Conservation (phyloP, 2,329 filamentous ascomycete genomes). For the Ceratocystis papillata region DNA sequence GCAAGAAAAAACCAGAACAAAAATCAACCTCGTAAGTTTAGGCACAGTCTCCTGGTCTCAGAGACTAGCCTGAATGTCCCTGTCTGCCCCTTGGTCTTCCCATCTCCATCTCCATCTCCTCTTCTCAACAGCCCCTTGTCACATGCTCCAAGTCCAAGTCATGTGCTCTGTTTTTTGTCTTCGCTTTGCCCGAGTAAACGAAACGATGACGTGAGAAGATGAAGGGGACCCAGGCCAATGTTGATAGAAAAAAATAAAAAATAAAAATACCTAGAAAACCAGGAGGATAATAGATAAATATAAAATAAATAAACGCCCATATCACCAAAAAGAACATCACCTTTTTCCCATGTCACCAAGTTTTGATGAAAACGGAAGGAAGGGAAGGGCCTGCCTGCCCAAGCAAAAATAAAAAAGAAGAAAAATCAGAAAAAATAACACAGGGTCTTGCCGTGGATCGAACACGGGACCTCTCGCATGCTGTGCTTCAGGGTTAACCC, state of each 20-base stretch:
- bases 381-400: too few species aligned
- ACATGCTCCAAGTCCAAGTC: slow-evolving; percentile 1
- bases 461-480: slow-evolving; percentile 28
- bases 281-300: background rate
- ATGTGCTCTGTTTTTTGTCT: slow-evolving; percentile 2
- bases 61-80: too few species aligned
- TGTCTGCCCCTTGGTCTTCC: too few species aligned
- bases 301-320: background rate
- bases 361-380: background rate
- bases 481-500: slow-evolving; percentile 36
- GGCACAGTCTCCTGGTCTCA: too few species aligned
- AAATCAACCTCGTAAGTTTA: too few species aligned
- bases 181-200: background rate
- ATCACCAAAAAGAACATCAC: background rate
- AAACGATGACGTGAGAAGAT: background rate
- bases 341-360: background rate
- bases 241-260: background rate
- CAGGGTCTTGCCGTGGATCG: slow-evolving; percentile 26
- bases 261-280: background rate
- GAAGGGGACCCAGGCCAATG: background rate
- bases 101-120: too few species aligned
- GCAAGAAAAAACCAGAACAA: background rate
- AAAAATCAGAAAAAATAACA: background rate
- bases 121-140: background rate
- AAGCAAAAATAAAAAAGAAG: background rate